phyloP scores from a whole-genome alignment of 2,329 filamentous ascomycete genomes.

The Kalaharituber pfeilii region DNA sequence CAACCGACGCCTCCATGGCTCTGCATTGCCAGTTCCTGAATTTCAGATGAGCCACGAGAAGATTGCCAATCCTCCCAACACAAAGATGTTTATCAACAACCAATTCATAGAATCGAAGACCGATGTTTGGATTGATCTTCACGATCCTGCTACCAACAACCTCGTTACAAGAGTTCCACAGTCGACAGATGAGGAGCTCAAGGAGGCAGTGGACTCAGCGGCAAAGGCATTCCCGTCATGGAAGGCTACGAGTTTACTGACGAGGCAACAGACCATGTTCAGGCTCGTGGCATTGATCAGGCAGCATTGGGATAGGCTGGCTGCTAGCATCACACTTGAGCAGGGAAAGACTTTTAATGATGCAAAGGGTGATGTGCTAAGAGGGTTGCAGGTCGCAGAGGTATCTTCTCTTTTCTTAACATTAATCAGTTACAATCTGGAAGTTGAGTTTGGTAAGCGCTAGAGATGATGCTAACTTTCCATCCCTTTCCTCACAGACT shows the following conservation, averaged over 20 bases:
- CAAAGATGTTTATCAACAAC: constrained; percentile 70
- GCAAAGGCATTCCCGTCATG: constrained; percentile 58
- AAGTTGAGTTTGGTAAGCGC: too few relatives aligned
- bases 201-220: constrained; percentile 56
- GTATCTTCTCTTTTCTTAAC: constrained; percentile 6
- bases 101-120: constrained; percentile 52
- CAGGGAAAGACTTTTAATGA: constrained; percentile 80
- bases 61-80: constrained; percentile 49
- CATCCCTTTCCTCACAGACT: constrained; percentile 28
- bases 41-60: constrained; percentile 58
- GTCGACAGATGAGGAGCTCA: constrained; percentile 60
- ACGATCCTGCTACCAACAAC: constrained; percentile 74
- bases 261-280: constrained; percentile 74
- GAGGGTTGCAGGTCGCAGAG: constrained; percentile 71
- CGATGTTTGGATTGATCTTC: constrained; percentile 57
- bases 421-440: background rate
- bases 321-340: constrained; percentile 70
- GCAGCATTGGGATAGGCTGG: constrained; percentile 70
- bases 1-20: background rate
- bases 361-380: constrained; percentile 62
- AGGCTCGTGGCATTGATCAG: constrained; percentile 63
- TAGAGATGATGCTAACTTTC: constrained; percentile 1
- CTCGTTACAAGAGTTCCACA: constrained; percentile 69
- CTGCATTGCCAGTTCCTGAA: constrained; percentile 29
- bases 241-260: constrained; percentile 53